phyloP scores from a whole-genome alignment of 805 yeast species.

The Ogataea methylovora region DNA sequence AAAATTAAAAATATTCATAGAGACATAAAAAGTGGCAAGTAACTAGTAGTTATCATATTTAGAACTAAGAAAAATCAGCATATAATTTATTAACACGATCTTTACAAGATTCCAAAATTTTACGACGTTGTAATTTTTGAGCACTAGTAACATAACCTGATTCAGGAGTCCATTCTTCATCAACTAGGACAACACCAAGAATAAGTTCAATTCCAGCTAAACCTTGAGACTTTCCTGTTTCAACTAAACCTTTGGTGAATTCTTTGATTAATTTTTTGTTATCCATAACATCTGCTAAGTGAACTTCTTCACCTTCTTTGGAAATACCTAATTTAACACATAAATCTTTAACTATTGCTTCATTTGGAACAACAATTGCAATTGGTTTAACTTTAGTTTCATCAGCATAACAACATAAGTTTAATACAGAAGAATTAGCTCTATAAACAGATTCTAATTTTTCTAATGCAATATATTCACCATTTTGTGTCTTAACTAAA shows the following conservation, averaged over 20 bases:
- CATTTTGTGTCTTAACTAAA: slow-evolving; percentile 90
- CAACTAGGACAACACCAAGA: slow-evolving; percentile 68
- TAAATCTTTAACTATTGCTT: slow-evolving; percentile 51
- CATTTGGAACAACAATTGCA: slow-evolving; percentile 83
- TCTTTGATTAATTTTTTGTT: slow-evolving; percentile 49
- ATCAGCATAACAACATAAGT: slow-evolving; percentile 93
- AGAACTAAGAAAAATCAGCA: slow-evolving; percentile 14
- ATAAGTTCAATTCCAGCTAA: slow-evolving; percentile 80
- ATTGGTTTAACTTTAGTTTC: slow-evolving; percentile 81
- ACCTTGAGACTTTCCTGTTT: slow-evolving; percentile 77
- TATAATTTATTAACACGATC: slow-evolving; percentile 64
- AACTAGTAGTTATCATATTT: too few relatives aligned
- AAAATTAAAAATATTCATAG: neutral
- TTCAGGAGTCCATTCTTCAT: slow-evolving; percentile 97
- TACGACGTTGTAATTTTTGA: slow-evolving; percentile 90
- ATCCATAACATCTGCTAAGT: slow-evolving; percentile 38
- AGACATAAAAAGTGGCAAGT: too few relatives aligned
- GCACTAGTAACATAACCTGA: slow-evolving; percentile 92
- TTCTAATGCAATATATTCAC: slow-evolving; percentile 96
- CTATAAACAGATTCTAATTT: slow-evolving; percentile 88
- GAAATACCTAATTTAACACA: slow-evolving; percentile 49
- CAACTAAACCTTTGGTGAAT: slow-evolving; percentile 51
- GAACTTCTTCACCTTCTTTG: slow-evolving; percentile 31
- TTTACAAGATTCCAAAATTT: slow-evolving; percentile 66
- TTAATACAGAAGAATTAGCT: slow-evolving; percentile 66